phyloP scores from a whole-genome alignment of 1,284 basidiomycete species.

The Leccinum solheimii region DNA sequence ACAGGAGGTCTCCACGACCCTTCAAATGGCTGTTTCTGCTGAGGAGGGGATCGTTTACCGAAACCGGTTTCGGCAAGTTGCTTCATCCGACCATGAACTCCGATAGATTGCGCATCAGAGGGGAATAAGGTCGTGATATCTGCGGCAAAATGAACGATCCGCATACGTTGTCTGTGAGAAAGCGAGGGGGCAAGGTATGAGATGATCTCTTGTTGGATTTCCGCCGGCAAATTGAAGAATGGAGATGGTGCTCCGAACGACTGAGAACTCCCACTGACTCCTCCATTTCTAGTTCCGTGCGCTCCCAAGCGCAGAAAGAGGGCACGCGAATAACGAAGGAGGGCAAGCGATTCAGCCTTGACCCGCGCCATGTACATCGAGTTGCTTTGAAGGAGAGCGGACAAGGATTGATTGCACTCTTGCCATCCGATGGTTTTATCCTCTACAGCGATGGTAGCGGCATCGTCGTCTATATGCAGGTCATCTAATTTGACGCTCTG shows the following conservation, averaged over 20 bases:
- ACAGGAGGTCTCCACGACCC: conserved; percentile 33
- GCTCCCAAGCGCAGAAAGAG: conserved; percentile 42
- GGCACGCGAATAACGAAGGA: conserved; percentile 53
- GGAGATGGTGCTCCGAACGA: conserved; percentile 15
- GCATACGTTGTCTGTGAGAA: conserved; percentile 55
- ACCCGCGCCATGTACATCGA: conserved; percentile 39
- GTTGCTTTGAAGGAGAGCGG: conserved; percentile 42
- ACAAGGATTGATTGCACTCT: conserved; percentile 36
- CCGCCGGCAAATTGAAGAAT: conserved; percentile 53
- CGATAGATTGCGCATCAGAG: conserved; percentile 14
- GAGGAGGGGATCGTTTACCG: conserved; percentile 8
- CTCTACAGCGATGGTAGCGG: conserved; percentile 7
- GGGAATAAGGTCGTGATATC: conserved; percentile 52
- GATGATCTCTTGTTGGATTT: conserved; percentile 61
- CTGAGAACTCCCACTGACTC: conserved; percentile 5
- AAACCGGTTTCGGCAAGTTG: conserved; percentile 9
- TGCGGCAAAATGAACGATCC: conserved; percentile 56
- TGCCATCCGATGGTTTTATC: conserved; percentile 38
- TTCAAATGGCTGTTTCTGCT: conserved; percentile 18
- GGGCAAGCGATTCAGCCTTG: conserved; percentile 49
- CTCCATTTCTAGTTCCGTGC: neutral
- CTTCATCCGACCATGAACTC: conserved; percentile 1
- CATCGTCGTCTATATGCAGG: conserved; percentile 28
- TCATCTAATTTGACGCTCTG: conserved; percentile 52
- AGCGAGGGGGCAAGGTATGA: conserved; percentile 60